Evolutionary conservation across 1,284 basidiomycete species (phyloP), one percentile per base, ranked within the genome.

Genomic region (Inonotus hispidus): DNA sequence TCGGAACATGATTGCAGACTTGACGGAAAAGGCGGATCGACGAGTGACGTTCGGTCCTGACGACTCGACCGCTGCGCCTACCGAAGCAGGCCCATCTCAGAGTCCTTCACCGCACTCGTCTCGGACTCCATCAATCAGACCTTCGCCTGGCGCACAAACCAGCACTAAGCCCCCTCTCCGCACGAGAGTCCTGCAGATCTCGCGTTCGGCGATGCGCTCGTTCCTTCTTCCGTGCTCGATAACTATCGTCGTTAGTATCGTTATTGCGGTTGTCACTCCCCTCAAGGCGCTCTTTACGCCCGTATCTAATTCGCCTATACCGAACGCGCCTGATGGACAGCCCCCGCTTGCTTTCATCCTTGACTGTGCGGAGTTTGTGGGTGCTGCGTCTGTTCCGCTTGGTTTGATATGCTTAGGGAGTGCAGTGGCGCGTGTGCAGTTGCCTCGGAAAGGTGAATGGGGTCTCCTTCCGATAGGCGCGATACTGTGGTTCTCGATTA

Each of bases 321-420:
- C 83, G 0, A 71, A 77, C 27, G 88, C 85, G 0, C 91, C 91
- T 0, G 90, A 93, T 66, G 88, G 87, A 0, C 80, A 84, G 63
- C 89, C 90, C 1, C 90, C 90, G 0, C 78, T 93, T 16, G 79
- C 84, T 0, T 85, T 90, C 66, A 63, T 90, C 37, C 69, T 87
- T 46, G 84, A 90, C 62, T 84, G 53, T 13, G 53, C 53, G 16
- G 32, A 37, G 0, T 93, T 93, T 68, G 76, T 92, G 16, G 90
- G 90, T 1, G 83, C 74, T 0, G 87, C 90, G 0, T 82, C 83
- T 0, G 83, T 93, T 1, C 92, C 92, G 0, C 71, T 91, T 0
- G 88, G 85, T 1, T 72, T 94, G 32, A 81, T 92, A 8, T 83
- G 85, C 23, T 75, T 93, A 1, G 92, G 92, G 0, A 85, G 85